Evolutionary conservation across 345 rosid species (phyloP).

Genomic region (Syzygium aromaticum): DNA sequence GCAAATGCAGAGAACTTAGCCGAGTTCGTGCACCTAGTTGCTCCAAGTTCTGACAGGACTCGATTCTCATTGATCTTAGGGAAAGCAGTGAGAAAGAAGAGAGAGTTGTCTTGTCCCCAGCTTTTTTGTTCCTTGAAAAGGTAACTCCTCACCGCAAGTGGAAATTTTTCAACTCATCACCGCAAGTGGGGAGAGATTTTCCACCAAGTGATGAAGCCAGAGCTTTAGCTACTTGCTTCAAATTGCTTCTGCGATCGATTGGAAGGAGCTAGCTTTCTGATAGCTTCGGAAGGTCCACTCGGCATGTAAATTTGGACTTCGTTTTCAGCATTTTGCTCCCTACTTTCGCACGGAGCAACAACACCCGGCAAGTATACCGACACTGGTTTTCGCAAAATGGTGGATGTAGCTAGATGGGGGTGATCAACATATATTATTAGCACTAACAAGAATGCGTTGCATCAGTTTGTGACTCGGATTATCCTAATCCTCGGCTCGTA

Average conservation of each 20-base stretch:
- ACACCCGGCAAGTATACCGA: neutral
- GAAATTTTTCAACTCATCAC: neutral
- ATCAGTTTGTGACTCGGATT: neutral
- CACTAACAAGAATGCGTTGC: neutral
- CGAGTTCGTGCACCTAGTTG: neutral
- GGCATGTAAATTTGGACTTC: neutral
- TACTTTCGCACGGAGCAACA: neutral
- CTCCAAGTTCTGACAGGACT: neutral
- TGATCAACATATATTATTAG: neutral
- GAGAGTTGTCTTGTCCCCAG: too few species aligned
- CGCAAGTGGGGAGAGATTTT: neutral
- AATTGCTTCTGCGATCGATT: neutral
- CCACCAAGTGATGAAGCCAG: neutral
- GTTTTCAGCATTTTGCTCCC: neutral
- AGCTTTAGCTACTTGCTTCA: neutral
- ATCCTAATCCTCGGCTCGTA: neutral
- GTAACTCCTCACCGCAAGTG: neutral
- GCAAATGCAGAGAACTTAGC: neutral
- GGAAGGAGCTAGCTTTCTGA: neutral
- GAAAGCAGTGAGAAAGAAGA: neutral
- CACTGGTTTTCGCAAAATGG: neutral
- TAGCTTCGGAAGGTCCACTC: neutral
- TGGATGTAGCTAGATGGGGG: neutral
- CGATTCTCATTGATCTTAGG: neutral
- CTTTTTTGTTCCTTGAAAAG: neutral